phyloP scores from a whole-genome alignment of 805 yeast genomes.

The Teunomyces atbi region DNA sequence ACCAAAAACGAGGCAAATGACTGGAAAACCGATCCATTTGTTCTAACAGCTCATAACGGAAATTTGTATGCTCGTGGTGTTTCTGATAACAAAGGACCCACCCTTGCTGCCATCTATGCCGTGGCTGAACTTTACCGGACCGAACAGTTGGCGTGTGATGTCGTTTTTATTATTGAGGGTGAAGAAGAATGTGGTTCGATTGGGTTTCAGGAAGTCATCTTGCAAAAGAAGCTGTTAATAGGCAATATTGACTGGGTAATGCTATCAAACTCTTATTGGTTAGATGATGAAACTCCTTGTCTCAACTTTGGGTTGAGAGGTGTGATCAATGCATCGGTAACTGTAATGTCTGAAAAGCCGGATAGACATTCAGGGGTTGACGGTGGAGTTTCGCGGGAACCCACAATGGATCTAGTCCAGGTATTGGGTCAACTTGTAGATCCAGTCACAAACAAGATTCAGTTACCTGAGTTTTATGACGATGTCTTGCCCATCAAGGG shows the following conservation, averaged over 20 bases:
- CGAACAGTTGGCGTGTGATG: slow-evolving; percentile 60
- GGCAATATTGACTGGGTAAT: slow-evolving; percentile 86
- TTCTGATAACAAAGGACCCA: slow-evolving; percentile 93
- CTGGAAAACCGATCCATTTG: slow-evolving; percentile 83
- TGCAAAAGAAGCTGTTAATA: slow-evolving; percentile 48
- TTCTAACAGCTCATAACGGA: slow-evolving; percentile 74
- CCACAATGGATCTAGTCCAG: slow-evolving; percentile 80
- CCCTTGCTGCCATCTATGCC: slow-evolving; percentile 81
- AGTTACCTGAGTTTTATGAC: slow-evolving; percentile 72
- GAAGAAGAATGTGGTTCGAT: slow-evolving; percentile 93
- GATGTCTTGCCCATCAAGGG: slow-evolving; percentile 57
- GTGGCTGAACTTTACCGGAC: slow-evolving; percentile 66
- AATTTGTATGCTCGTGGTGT: slow-evolving; percentile 90
- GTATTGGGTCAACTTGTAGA: slow-evolving; percentile 65
- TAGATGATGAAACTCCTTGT: slow-evolving; percentile 86
- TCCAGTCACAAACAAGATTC: slow-evolving; percentile 35
- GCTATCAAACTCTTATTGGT: slow-evolving; percentile 91
- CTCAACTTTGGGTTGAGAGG: slow-evolving; percentile 94
- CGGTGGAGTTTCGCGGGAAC: slow-evolving; percentile 89
- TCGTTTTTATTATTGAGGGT: slow-evolving; percentile 85
- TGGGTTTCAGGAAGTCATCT: slow-evolving; percentile 75
- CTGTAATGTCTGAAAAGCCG: slow-evolving; percentile 68
- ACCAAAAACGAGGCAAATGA: slow-evolving; percentile 44
- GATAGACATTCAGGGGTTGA: slow-evolving; percentile 96
- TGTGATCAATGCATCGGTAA: slow-evolving; percentile 75